Percentiles rank a stretch among this genome's conserved stretches.
Conservation (phyloP, 768 basidiomycete genomes). For the Hericium rajendrae region DNA sequence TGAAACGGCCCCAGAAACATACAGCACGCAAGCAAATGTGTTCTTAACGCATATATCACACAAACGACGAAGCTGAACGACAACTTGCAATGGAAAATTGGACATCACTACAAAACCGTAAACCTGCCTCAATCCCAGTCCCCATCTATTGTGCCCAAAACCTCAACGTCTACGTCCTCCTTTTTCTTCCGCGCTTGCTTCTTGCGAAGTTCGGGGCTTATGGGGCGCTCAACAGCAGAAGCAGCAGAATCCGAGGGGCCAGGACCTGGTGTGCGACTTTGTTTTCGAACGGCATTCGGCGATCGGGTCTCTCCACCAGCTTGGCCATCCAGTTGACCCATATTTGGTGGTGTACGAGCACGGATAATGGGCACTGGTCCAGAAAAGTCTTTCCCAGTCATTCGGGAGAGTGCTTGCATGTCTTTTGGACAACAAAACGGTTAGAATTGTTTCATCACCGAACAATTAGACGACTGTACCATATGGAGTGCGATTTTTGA, state of each 20-base stretch:
- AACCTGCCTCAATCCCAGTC: slow-evolving; percentile 6
- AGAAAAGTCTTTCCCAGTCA: slow-evolving; percentile 82
- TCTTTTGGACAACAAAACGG: slow-evolving; percentile 31
- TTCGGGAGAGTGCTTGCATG: slow-evolving; percentile 59
- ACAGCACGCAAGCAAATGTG: no score
- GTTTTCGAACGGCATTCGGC: slow-evolving; percentile 1
- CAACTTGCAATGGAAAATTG: no score
- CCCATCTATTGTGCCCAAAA: slow-evolving; percentile 21
- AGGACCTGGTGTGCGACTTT: slow-evolving; percentile 9
- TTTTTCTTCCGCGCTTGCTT: slow-evolving; percentile 3
- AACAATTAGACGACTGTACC: slow-evolving; percentile 34
- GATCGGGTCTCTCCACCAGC: not conserved
- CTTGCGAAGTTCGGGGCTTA: not conserved
- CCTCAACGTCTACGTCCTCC: slow-evolving; percentile 19
- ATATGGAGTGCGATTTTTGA: slow-evolving; percentile 69
- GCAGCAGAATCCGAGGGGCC: not conserved
- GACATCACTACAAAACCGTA: no score
- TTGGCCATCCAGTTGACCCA: slow-evolving; percentile 20
- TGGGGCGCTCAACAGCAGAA: not conserved
- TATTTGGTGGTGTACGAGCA: slow-evolving; percentile 26
- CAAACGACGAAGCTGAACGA: no score
- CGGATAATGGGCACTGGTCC: slow-evolving; percentile 69
- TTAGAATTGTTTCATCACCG: not conserved
- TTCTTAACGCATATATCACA: not conserved
- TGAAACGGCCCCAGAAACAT: no score